Percentiles rank a stretch among this genome's conserved stretches.
These are phyloP conservation scores for Kwoniella shandongensis DNA, from an alignment of 768 basidiomycete species.

Conservation along the genomic window DNA sequence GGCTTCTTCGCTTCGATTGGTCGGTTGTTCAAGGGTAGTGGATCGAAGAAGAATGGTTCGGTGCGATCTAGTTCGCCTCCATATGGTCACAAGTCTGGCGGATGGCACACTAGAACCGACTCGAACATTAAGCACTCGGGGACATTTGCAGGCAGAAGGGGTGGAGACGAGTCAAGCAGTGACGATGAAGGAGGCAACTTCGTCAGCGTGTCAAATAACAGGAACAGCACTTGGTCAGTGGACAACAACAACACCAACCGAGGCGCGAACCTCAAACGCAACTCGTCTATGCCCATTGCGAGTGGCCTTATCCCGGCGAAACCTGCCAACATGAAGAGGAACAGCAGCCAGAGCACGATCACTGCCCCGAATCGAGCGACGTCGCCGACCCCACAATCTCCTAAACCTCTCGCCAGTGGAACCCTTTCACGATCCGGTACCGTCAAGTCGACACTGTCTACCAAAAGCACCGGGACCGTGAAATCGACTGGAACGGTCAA, in stretches of 20 bases:
- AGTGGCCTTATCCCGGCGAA: slow-evolving; percentile 46
- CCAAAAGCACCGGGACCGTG: slow-evolving; percentile 32
- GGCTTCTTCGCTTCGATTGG: slow-evolving; percentile 50
- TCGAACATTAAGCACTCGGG: slow-evolving; percentile 42
- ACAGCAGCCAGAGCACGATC: slow-evolving; percentile 44
- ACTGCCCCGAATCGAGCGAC: slow-evolving; percentile 27
- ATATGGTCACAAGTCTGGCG: slow-evolving; percentile 32
- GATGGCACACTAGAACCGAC: slow-evolving; percentile 51
- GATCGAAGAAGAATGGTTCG: slow-evolving; percentile 25
- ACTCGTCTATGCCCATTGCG: slow-evolving; percentile 40
- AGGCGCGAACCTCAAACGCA: slow-evolving; percentile 26
- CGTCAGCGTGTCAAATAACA: slow-evolving; percentile 47
- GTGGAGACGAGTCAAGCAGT: slow-evolving; percentile 32
- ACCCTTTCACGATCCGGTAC: slow-evolving; percentile 27
- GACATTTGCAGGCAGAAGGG: slow-evolving; percentile 24
- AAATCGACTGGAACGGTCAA: slow-evolving; percentile 29
- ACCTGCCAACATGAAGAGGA: slow-evolving; percentile 32
- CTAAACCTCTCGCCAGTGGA: slow-evolving; percentile 1
- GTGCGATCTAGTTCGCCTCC: slow-evolving; percentile 45
- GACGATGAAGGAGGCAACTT: slow-evolving; percentile 44
- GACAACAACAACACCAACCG: slow-evolving; percentile 22
- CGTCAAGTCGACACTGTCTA: slow-evolving; percentile 27
- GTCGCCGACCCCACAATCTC: slow-evolving; percentile 16
- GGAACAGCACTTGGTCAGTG: slow-evolving; percentile 46
- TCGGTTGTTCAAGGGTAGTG: slow-evolving; percentile 44